Evolutionary conservation across 2,329 filamentous ascomycete genomes (phyloP), one percentile per base, ranked within the genome.

Genomic region (Penicillium sp.): DNA sequence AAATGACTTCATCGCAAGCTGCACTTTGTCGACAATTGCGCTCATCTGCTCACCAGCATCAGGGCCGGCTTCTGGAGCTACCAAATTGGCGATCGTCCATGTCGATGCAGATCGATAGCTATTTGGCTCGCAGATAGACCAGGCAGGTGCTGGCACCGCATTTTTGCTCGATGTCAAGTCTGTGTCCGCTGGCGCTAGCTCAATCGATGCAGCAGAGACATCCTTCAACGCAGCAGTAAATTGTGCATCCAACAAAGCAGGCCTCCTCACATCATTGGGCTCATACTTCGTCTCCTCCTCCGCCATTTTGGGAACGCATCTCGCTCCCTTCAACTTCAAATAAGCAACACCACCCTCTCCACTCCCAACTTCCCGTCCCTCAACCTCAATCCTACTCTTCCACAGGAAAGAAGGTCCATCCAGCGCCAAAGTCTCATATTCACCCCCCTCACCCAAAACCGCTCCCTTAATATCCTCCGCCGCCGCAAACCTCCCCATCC

Each of bases 351-450:
- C 93, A 7, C 90, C 93, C 42, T 89, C 90, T 64, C 90, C 90
- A 37, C 74, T 76, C 6, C 89, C 79, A 5, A 86, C 75, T 51
- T 76, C 76, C 55, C 78, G 81, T 56, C 82, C 81, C 0, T 76
- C 77, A 31, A 97, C 78, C 43, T 80, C 78, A 60, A 98, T 89
- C 51, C 81, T 84, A 62, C 82, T 84, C 75, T 84, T 88, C 82
- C 95, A 97, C 58, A 97, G 72, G 49, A 78, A 77, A 0, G 69
- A 67, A 9, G 93, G 93, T 11, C 93, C 95, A 74, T 92, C 86
- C 35, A 98, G 70, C 45, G 95, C 91, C 52, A 98, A 78, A 29
- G 92, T 98, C 82, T 98, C 95, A 74, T 96, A 98, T 78, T 98
- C 95, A 3, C 95, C 95, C 6, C 95, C 95, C 73, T 98, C 95